These are phyloP conservation scores for Pulveroboletus sp. DNA, from an alignment of 768 basidiomycete genomes.

Conservation along the genomic window DNA sequence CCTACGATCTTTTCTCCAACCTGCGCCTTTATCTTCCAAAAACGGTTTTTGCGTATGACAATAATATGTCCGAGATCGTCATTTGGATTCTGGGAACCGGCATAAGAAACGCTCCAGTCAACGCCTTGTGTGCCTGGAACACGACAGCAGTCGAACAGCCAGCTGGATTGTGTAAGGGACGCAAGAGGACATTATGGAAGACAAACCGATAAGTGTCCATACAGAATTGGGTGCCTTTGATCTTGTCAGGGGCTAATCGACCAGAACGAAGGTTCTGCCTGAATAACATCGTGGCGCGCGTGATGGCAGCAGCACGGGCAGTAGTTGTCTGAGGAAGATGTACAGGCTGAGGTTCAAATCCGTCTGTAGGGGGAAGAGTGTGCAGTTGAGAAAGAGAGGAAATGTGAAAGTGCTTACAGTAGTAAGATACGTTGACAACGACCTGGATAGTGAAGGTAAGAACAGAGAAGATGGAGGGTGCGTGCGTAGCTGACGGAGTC, in stretches of 20 bases:
- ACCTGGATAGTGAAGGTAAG: conserved; percentile 44
- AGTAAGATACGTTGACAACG: conserved; percentile 92
- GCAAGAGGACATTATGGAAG: neutral
- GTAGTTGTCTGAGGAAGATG: conserved; percentile 57
- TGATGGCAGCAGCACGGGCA: conserved; percentile 68
- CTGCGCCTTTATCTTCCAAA: conserved; percentile 75
- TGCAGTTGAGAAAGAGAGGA: conserved; percentile 4
- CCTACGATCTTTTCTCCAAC: conserved; percentile 56
- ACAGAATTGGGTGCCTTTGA: conserved; percentile 70
- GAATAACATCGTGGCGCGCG: conserved; percentile 72
- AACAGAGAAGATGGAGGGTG: neutral
- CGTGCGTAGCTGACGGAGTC: conserved; percentile 59
- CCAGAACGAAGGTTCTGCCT: conserved; percentile 68
- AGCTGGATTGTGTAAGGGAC: conserved; percentile 39
- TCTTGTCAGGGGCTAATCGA: conserved; percentile 57
- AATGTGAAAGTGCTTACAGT: conserved; percentile 52
- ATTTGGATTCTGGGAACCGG: conserved; percentile 38
- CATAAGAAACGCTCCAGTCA: conserved; percentile 76
- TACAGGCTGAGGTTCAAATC: conserved; percentile 65
- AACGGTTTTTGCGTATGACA: conserved; percentile 79
- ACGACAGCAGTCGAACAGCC: conserved; percentile 93
- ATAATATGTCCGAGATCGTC: conserved; percentile 72
- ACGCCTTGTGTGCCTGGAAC: conserved; percentile 69
- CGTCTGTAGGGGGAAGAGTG: conserved; percentile 48
- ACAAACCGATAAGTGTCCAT: conserved; percentile 84